Evolutionary conservation across 148 eudicot genomes (phyloP).

Genomic region (Fagopyrum homotropicum): DNA sequence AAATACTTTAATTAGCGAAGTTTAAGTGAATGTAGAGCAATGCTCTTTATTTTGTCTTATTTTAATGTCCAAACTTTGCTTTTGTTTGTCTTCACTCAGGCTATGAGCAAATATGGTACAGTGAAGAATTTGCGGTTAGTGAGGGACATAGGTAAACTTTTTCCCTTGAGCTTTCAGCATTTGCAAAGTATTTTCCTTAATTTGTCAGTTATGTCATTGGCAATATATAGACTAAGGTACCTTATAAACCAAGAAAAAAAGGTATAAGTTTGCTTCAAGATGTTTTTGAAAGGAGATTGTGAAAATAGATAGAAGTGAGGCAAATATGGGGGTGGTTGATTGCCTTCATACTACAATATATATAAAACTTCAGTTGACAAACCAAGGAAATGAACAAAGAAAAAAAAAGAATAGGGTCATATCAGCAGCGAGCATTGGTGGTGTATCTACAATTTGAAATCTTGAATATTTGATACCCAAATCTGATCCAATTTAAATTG

Average conservation of each 20-base stretch:
- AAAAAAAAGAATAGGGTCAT: neutral
- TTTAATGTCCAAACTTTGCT: neutral
- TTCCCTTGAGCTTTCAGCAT: neutral
- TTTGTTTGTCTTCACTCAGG: constrained; percentile 33
- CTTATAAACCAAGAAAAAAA: neutral
- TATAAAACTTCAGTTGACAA: neutral
- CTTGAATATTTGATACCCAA: constrained; percentile 2
- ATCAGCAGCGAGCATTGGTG: neutral
- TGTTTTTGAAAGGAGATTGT: neutral
- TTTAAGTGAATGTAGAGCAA: neutral
- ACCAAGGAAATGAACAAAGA: neutral
- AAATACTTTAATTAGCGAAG: neutral
- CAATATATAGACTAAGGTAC: neutral
- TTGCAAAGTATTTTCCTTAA: neutral
- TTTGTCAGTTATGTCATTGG: neutral
- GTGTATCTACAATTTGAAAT: neutral
- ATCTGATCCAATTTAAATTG: constrained; percentile 2
- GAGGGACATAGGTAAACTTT: constrained; percentile 66
- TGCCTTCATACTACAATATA: neutral
- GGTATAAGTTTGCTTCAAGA: neutral
- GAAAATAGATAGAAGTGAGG: neutral
- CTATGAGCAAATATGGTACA: constrained; percentile 70
- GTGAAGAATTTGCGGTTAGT: constrained; percentile 81
- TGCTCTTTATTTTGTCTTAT: neutral
- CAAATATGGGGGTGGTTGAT: neutral